Evolutionary conservation across 2,329 filamentous ascomycete genomes (phyloP), one percentile per base, ranked within the genome.

Genomic region (Apiospora saccharicola): DNA sequence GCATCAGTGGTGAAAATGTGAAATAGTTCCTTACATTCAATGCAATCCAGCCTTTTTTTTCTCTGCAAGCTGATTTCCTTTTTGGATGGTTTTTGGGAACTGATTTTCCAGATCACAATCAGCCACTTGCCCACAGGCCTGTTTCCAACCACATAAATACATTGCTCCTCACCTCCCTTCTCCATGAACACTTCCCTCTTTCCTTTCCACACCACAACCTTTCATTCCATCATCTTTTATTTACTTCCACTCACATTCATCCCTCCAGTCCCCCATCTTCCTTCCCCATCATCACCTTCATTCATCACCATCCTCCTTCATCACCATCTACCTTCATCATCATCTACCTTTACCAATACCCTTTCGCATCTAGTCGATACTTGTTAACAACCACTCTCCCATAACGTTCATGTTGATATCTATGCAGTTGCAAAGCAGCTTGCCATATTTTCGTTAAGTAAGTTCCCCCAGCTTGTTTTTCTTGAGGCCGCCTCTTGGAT

Each of bases 401-500:
- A 41, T 10, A 1, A 10, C 37, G 10, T 2, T 10, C 37, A 41
- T 41, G 8, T 10, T 30, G 26, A 4, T 30, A 41, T 41, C 37
- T 2, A 41, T 41, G 37, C 37, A 41, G 37, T 0, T 41, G 37
- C 37, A 41, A 41, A 41, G 6, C 37, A 41, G 1, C 16, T 53
- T 24, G 5, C 26, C 24, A 5, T 13, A 14, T 30, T 2, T 14
- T 14, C 49, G 30, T 24, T 13, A 53, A 16, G 49, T 53, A 53
- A 53, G 49, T 53, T 53, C 24, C 49, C 49, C 49, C 49, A 53
- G 24, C 49, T 53, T 53, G 49, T 14, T 53, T 53, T 53, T 30
- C 49, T 53, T 30, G 24, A 53, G 24, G 49, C 12, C 24, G 4
- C 26, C 49, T 53, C 49, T 53, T 13, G 49, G 49, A 30, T 53